Evolutionary conservation across 495 filamentous ascomycete species (phyloP), one percentile per base, ranked within the genome.

Genomic region (Baudoinia panamericana): DNA sequence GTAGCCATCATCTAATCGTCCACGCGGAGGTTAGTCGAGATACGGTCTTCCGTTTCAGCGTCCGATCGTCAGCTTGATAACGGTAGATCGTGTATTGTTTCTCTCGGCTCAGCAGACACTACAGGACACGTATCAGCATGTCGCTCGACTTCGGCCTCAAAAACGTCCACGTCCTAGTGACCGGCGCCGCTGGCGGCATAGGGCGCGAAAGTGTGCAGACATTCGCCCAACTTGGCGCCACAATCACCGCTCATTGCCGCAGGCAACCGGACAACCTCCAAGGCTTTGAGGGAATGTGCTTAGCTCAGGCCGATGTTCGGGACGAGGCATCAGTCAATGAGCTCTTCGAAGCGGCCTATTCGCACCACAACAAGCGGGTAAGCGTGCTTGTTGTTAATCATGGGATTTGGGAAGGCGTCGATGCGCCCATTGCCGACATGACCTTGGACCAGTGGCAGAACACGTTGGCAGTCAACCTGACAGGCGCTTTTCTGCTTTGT

Each of bases 181-280:
- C 42, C 18, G 42, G 37, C 7, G 48, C 36, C 11, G 41, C 43
- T 2, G 48, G 48, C 17, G 48, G 48, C 22, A 52, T 52, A n/a
- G 48, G 48, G 17, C 29, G 43, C 2, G 48, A 47, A 16, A 36
- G 39, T 3, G 43, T 47, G 3, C 24, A 29, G 4, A 43, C 30
- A 1, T 47, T 52, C 34, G 37, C 6, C 12, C 32, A 46, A 26
- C 43, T 52, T 7, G 37, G 43, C 2, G 48, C 43, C 6, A n/a
- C 43, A 3, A 35, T 52, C 11, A 52, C 48, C 0, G 48, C 48
- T 3, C 48, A 52, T 24, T 52, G 43, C 27, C 46, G 47, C 30
- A 33, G 38, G n/a, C 19, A 20, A 19, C 13, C 26, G 4, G 48
- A 44, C 20, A 32, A 38, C n/a, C 48, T 52, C 0, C 12, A 25